These are phyloP conservation scores for Fusarium ambrosium DNA, from an alignment of 2,329 filamentous ascomycete species.

Conservation along the genomic window DNA sequence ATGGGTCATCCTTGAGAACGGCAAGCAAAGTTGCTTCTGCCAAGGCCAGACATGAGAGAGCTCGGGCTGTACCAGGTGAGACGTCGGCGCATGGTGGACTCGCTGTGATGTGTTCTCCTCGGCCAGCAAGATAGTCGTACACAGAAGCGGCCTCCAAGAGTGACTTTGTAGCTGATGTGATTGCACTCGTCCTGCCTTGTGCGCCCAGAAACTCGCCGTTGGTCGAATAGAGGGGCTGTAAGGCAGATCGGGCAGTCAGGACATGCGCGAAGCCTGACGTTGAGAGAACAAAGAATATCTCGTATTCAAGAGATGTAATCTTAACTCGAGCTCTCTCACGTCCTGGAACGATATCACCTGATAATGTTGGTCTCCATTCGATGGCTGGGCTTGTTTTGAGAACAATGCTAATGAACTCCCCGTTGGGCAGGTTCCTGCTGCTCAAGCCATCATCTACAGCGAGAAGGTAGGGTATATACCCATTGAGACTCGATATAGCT, in stretches of 20 bases:
- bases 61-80: constrained; percentile 64
- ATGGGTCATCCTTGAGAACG: constrained; percentile 94
- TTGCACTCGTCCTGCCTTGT: constrained; percentile 77
- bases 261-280: constrained; percentile 82
- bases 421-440: constrained; percentile 55
- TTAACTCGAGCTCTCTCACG: constrained; percentile 76
- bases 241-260: constrained; percentile 76
- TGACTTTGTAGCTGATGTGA: constrained; percentile 81
- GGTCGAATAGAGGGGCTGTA: constrained; percentile 80
- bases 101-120: constrained; percentile 60
- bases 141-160: constrained; percentile 84
- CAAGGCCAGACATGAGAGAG: constrained; percentile 76
- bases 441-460: constrained; percentile 81
- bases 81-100: constrained; percentile 67
- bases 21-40: constrained; percentile 92
- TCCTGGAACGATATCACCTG: constrained; percentile 72
- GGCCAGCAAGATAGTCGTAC: constrained; percentile 77
- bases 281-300: constrained; percentile 83
- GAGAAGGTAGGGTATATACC: constrained; percentile 87
- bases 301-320: constrained; percentile 82
- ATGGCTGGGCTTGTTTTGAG: constrained; percentile 73
- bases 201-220: constrained; percentile 70
- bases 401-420: constrained; percentile 77
- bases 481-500: constrained; percentile 77
- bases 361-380: constrained; percentile 88